phyloP scores from a whole-genome alignment of 208 protist genomes.

The Crithidia acanthocephali region DNA sequence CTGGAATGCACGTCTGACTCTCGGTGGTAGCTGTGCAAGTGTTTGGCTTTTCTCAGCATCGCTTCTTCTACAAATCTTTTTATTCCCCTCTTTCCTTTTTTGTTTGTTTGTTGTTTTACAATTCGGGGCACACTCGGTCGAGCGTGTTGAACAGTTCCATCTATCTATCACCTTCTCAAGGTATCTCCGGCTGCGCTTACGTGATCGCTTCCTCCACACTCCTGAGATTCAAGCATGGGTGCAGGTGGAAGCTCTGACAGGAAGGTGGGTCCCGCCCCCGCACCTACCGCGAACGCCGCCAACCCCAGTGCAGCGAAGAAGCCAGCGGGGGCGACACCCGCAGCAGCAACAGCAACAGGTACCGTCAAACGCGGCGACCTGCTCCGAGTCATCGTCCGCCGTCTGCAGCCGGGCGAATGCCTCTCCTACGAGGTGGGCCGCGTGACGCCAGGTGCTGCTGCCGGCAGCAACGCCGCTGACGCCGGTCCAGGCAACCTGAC shows the following conservation, averaged over 20 bases:
- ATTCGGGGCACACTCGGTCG: too few relatives aligned
- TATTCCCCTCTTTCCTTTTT: too few relatives aligned
- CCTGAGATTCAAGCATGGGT: slow-evolving; percentile 33
- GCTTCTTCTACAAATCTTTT: too few relatives aligned
- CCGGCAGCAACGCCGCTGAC: background rate
- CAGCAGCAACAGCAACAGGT: slow-evolving; percentile 1
- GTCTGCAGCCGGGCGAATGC: slow-evolving; percentile 25
- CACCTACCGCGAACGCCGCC: background rate
- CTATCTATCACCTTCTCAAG: background rate
- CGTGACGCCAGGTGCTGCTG: too few relatives aligned
- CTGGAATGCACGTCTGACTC: too few relatives aligned
- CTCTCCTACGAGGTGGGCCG: slow-evolving; percentile 38
- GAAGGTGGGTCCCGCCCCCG: background rate
- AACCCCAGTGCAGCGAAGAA: background rate
- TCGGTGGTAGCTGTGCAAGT: too few relatives aligned
- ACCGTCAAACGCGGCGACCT: slow-evolving; percentile 5
- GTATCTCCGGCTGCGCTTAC: too few relatives aligned
- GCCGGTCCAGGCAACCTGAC: background rate
- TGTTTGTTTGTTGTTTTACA: too few relatives aligned
- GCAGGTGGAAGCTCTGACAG: slow-evolving; percentile 41
- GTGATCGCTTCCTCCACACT: background rate
- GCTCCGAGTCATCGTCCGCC: slow-evolving; percentile 31
- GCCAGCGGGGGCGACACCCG: slow-evolving; percentile 5
- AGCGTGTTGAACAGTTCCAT: too few relatives aligned
- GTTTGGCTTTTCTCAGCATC: too few relatives aligned